A percentile compares a stretch with the other conserved stretches of the same genome.
phyloP scores from a whole-genome alignment of 1,284 basidiomycete species.

The Boletus austroedulis region DNA sequence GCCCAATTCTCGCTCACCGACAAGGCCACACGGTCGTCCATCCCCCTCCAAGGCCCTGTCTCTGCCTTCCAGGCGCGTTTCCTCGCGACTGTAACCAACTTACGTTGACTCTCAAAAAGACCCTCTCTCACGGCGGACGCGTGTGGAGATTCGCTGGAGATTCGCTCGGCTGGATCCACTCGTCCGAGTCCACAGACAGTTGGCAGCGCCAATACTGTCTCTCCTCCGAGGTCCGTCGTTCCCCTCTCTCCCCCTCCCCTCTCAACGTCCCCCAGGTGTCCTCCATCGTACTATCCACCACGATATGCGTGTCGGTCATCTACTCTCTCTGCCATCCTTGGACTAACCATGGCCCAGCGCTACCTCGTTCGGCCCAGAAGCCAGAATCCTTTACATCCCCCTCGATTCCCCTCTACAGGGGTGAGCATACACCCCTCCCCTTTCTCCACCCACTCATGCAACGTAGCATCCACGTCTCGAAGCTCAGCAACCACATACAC shows the following conservation, averaged over 20 bases:
- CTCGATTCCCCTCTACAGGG: conserved; percentile 18
- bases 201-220: conserved; percentile 47
- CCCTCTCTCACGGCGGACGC: conserved; percentile 33
- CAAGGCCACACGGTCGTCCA: conserved; percentile 19
- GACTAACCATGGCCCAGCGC: conserved; percentile 25
- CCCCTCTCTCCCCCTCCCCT: background rate
- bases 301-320: conserved; percentile 48
- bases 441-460: conserved; percentile 26
- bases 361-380: conserved; percentile 36
- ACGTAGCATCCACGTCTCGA: conserved; percentile 29
- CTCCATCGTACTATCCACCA: conserved; percentile 49
- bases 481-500: conserved; percentile 26
- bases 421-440: conserved; percentile 2
- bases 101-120: conserved; percentile 24
- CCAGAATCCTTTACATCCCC: conserved; percentile 24
- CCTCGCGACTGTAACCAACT: background rate
- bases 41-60: conserved; percentile 36
- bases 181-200: conserved; percentile 26
- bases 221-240: conserved; percentile 32
- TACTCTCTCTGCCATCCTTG: conserved; percentile 30
- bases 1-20: conserved; percentile 40
- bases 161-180: conserved; percentile 50
- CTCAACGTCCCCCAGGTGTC: conserved; percentile 41
- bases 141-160: conserved; percentile 47
- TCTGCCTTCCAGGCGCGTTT: conserved; percentile 45